These are phyloP conservation scores for Aureobasidium sp. DNA, from an alignment of 2,329 filamentous ascomycete species.

Conservation along the genomic window DNA sequence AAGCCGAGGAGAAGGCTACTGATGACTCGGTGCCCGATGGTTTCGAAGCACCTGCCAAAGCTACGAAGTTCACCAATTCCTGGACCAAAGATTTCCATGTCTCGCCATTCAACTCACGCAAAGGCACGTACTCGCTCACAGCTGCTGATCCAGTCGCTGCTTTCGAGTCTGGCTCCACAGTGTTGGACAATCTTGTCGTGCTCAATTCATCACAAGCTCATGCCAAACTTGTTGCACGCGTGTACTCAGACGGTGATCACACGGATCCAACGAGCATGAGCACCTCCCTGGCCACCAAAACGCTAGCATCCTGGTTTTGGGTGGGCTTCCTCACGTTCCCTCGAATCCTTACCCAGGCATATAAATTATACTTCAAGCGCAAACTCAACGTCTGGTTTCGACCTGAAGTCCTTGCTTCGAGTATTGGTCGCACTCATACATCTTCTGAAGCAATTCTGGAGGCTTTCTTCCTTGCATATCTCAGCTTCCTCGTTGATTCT, in stretches of 20 bases:
- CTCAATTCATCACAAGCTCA: slow-evolving; percentile 54
- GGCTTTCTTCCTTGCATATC: slow-evolving; percentile 33
- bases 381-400: slow-evolving; percentile 58
- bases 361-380: slow-evolving; percentile 48
- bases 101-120: slow-evolving; percentile 61
- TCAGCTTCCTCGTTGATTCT: slow-evolving; percentile 42
- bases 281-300: slow-evolving; percentile 21
- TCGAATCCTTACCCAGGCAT: slow-evolving; percentile 56
- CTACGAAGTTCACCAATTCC: slow-evolving; percentile 38
- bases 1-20: slow-evolving; percentile 27
- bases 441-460: slow-evolving; percentile 40
- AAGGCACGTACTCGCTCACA: slow-evolving; percentile 41
- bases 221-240: slow-evolving; percentile 54
- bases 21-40: slow-evolving; percentile 7
- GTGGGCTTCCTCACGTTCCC: slow-evolving; percentile 60
- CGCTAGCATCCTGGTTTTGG: slow-evolving; percentile 53
- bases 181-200: slow-evolving; percentile 54
- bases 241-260: slow-evolving; percentile 48
- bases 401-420: slow-evolving; percentile 54
- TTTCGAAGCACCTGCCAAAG: slow-evolving; percentile 15
- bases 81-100: slow-evolving; percentile 71
- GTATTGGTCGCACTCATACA: slow-evolving; percentile 48
- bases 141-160: slow-evolving; percentile 37
- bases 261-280: slow-evolving; percentile 45
- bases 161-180: slow-evolving; percentile 21